phyloP scores from a whole-genome alignment of 1,284 basidiomycete genomes.

The Veloboletus limbatus region DNA sequence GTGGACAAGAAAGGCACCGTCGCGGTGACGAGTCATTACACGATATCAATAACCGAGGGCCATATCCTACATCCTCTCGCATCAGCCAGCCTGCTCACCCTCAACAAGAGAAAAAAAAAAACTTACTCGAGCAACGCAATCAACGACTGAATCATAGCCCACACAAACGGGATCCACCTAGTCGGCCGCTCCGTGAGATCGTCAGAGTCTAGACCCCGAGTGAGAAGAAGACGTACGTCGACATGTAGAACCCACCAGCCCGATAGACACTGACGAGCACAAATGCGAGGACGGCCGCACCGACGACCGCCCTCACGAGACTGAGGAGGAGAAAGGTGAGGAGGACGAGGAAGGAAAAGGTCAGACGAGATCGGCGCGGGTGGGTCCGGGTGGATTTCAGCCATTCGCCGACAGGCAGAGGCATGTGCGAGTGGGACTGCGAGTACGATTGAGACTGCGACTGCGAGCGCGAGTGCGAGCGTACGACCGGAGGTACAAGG shows the following conservation, averaged over 20 bases:
- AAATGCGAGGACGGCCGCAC: conserved; percentile 71
- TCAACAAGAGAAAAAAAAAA: neutral
- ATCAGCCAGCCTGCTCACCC: conserved; percentile 7
- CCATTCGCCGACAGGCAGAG: conserved; percentile 15
- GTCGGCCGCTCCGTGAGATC: too few relatives aligned
- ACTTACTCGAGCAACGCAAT: conserved; percentile 64
- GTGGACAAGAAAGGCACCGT: neutral
- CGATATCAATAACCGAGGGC: conserved; percentile 56
- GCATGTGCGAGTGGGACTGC: neutral
- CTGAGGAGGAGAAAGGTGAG: conserved; percentile 55
- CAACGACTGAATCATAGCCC: conserved; percentile 68
- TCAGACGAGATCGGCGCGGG: conserved; percentile 53
- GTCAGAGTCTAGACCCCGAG: too few relatives aligned
- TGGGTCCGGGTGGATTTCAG: conserved; percentile 35
- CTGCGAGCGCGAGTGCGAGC: neutral
- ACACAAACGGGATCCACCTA: conserved; percentile 81
- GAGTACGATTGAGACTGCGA: neutral
- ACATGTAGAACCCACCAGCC: conserved; percentile 71
- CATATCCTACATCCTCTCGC: conserved; percentile 41
- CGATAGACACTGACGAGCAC: conserved; percentile 66
- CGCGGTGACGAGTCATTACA: conserved; percentile 17
- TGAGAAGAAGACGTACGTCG: conserved; percentile 55
- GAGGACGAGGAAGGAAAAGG: conserved; percentile 66
- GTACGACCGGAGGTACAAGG: neutral
- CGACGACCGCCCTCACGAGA: conserved; percentile 62